Evolutionary conservation across 169 alveolate genomes (phyloP), one percentile per base, ranked within the genome.

Genomic region (Cryptosporidium xiaoi): DNA sequence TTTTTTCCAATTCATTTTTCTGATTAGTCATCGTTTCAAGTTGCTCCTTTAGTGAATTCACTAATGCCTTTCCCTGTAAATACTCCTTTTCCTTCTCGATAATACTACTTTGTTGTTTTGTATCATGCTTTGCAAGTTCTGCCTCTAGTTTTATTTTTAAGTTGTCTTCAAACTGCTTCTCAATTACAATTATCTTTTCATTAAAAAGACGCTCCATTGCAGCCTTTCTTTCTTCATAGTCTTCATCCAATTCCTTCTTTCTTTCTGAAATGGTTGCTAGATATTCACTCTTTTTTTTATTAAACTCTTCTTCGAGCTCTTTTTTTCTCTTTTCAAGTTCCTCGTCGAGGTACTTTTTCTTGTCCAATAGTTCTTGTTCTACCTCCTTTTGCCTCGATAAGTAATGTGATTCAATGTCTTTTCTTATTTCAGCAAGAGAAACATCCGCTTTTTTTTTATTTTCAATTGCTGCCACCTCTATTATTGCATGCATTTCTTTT

Each of bases 391-490:
- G 87, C 8, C 87, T 31, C 10, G 77, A 27, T 8, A 60, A 58
- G 33, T 77, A 77, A 40, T 77, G 87, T 18, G 69, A 60, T 44
- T 77, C 87, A 34, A 77, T 77, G 29, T 77, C 87, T 48, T 77
- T 77, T 46, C 87, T 77, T 27, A 77, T 34, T 77, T 77, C 87
- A 46, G 87, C 87, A 13, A 77, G 46, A 33, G 87, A 77, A 60
- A 77, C 65, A 40, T 77, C 87, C 8, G 87, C 71, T 46, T 77
- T 77, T 51, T 50, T 77, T 34, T 77, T 77, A 50, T 77, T 60
- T 36, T 77, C 87, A 24, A 77, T 46, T 27, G 87, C 71, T 18
- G 87, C 87, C 40, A 56, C 36, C 27, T 77, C 87, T 33, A 77
- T 77, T 7, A 71, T 77, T 40, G 71, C 87, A 60, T 77, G 40